Base-by-base conservation (phyloP, 164 flowering plant genomes). In the Stephania japonica region DNA sequence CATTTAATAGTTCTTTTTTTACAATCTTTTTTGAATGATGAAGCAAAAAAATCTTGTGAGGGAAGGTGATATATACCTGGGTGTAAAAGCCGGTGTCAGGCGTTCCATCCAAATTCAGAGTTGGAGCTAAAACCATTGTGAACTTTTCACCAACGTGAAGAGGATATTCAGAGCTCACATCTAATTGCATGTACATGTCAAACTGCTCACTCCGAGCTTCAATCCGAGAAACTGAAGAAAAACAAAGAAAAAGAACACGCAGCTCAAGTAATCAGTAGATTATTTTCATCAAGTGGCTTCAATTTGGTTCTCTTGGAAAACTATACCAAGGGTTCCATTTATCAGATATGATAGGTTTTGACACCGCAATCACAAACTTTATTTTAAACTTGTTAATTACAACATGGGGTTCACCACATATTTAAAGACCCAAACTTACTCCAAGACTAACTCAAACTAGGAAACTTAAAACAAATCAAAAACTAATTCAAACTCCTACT, bases 21-120 rank as follows among this genome's bases (percentile, higher is more conserved):
- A 32, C 38, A 32, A 32, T 32, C 38, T 32, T 32, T 32, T 32
- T 32, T 4, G 1, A 32, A 32, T 32, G 38, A 32, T 32, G 38
- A 32, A 32, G 38, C 1, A 32, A 32, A 32, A 32, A 32, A 32
- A 32, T 32, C 38, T 4, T 32, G 38, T 4, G 38, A 32, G 38
- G 38, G 38, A 32, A 32, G 38, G 23, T 5, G 38, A 16, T 23
- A 6, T 6, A 70, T 82, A 89, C 94, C 90, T 73, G 95, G 70
- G 83, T 80, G 78, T 66, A 89, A 73, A 86, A 94, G 47, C 97
- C 94, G 72, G 87, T 84, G 78, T 90, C 96, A 42, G 94, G 94
- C 21, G 92, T 88, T 76, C 98, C 98, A 80, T 93, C 98, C 76
- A 84, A 79, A 81, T 89, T 91, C 47, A 91, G 76, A 11, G 98